Conservation (phyloP, 495 filamentous ascomycete genomes). For the Neurospora africana region DNA sequence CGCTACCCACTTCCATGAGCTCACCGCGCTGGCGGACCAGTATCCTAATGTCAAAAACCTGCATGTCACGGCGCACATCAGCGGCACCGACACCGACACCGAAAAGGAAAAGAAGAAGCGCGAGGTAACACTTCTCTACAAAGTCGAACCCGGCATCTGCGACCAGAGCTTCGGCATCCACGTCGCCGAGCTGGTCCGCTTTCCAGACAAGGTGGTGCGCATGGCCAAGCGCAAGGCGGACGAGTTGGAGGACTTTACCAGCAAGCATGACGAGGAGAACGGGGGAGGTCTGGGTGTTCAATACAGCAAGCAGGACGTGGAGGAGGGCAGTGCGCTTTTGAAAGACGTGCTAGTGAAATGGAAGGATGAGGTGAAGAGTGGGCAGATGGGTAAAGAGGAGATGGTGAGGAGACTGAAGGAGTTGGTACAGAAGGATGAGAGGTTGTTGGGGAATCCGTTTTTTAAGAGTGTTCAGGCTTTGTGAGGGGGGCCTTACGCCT, state of each 20-base stretch:
- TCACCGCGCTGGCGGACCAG: conserved; percentile 79
- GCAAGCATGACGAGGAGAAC: conserved; percentile 51
- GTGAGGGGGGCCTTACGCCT: conserved; percentile 25
- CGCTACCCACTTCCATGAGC: conserved; percentile 96
- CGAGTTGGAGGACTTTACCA: conserved; percentile 92
- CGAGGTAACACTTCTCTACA: conserved; percentile 93
- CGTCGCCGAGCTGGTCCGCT: conserved; percentile 95
- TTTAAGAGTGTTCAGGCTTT: conserved; percentile 80
- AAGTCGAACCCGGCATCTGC: conserved; percentile 88
- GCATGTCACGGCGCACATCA: conserved; percentile 93
- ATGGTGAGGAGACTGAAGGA: conserved; percentile 72
- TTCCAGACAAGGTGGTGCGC: conserved; percentile 92
- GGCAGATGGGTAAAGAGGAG: conserved; percentile 59
- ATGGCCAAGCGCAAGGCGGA: conserved; percentile 98
- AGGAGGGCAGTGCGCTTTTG: conserved; percentile 77
- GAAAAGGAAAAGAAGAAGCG: conserved; percentile 24
- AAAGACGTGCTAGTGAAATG: conserved; percentile 79
- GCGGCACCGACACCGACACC: conserved; percentile 35
- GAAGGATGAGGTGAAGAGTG: conserved; percentile 64
- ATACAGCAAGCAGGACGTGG: conserved; percentile 75
- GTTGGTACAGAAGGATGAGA: conserved; percentile 59
- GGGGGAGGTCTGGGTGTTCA: conserved; percentile 36
- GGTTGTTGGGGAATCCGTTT: conserved; percentile 72
- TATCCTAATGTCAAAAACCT: conserved; percentile 83
- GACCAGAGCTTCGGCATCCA: conserved; percentile 98